Conservation (phyloP, 331 rosid species). For the Spiraea crenata region DNA sequence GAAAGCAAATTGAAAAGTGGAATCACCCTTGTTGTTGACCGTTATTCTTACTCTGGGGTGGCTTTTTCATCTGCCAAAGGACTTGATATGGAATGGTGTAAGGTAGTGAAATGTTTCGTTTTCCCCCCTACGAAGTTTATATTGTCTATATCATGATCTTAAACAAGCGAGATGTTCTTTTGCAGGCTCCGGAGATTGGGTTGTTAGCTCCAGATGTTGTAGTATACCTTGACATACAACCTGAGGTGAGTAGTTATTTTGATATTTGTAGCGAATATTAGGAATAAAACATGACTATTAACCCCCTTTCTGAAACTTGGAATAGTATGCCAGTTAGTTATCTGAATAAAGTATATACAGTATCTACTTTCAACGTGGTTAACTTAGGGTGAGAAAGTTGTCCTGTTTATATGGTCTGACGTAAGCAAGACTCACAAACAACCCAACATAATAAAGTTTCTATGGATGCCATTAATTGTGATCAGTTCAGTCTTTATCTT, state of each 20-base stretch:
- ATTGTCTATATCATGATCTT: slow-evolving; percentile 11
- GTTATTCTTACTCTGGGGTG: slow-evolving; percentile 91
- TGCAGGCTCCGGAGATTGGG: slow-evolving; percentile 84
- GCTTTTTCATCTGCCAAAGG: slow-evolving; percentile 95
- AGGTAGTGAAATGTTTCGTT: slow-evolving; percentile 44
- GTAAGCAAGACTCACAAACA: neutral
- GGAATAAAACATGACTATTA: neutral
- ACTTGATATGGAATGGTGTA: slow-evolving; percentile 83
- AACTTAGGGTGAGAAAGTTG: too few relatives aligned
- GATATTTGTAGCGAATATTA: neutral
- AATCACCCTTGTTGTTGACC: slow-evolving; percentile 83
- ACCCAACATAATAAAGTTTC: neutral
- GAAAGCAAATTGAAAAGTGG: slow-evolving; percentile 78
- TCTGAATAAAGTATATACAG: neutral
- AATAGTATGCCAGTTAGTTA: neutral
- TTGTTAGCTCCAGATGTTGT: slow-evolving; percentile 79
- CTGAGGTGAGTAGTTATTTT: slow-evolving; percentile 50
- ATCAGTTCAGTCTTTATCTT: neutral
- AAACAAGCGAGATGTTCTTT: slow-evolving; percentile 23
- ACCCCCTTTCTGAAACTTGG: neutral
- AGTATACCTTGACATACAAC: slow-evolving; percentile 78
- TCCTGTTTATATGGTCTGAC: neutral
- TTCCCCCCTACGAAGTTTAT: neutral
- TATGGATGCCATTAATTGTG: neutral
- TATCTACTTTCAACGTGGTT: neutral